These are phyloP conservation scores for Xanthoparmelia taractica DNA, from an alignment of 495 filamentous ascomycete species.

Conservation along the genomic window DNA sequence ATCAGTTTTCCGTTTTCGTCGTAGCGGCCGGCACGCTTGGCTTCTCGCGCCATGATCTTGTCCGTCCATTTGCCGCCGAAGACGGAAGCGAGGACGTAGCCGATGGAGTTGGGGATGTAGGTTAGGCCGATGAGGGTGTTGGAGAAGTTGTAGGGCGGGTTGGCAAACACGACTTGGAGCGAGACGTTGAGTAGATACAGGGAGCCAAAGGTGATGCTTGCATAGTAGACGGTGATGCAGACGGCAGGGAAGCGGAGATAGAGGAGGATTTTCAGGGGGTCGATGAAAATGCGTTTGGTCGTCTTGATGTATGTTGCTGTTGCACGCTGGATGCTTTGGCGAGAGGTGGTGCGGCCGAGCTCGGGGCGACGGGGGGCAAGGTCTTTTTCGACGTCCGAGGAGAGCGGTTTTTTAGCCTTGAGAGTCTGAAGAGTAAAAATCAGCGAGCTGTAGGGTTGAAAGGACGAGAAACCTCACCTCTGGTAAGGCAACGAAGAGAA, in stretches of 20 bases:
- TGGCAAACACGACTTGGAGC: constrained; percentile 66
- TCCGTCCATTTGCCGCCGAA: constrained; percentile 86
- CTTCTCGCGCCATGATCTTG: constrained; percentile 78
- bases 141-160: constrained; percentile 64
- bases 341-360: constrained; percentile 54
- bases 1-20: constrained; percentile 62
- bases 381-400: constrained; percentile 21
- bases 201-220: constrained; percentile 70
- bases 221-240: constrained; percentile 70
- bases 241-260: constrained; percentile 78
- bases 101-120: constrained; percentile 74
- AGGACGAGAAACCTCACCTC: constrained; percentile 39
- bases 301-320: constrained; percentile 46
- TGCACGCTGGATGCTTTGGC: constrained; percentile 43
- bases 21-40: constrained; percentile 59
- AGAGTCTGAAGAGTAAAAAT: constrained; percentile 16
- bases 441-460: background rate
- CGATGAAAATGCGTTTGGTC: constrained; percentile 62
- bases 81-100: constrained; percentile 66
- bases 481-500: constrained; percentile 61
- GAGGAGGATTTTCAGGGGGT: constrained; percentile 71
- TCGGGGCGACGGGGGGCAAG: constrained; percentile 25
- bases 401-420: constrained; percentile 26
- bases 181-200: constrained; percentile 86
- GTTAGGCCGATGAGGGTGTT: constrained; percentile 67